Conservation (phyloP, 2,329 filamentous ascomycete species). For the Beauveria rudraprayagi region DNA sequence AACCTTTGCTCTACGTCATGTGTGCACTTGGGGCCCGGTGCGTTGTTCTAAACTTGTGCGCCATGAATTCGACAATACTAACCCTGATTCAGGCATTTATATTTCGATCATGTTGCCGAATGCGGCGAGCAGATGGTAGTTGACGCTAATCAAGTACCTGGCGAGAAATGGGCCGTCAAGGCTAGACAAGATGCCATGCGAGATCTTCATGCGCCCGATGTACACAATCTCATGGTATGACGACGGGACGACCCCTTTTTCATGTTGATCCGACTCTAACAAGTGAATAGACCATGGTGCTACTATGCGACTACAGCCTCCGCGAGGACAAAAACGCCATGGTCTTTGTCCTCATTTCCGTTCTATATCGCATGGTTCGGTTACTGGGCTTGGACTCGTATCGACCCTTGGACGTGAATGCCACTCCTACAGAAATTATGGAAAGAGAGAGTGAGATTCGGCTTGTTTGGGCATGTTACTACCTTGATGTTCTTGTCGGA, state of each 20-base stretch:
- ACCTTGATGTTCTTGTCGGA: constrained; percentile 16
- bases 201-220: constrained; percentile 15
- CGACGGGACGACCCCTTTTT: neutral
- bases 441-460: constrained; percentile 16
- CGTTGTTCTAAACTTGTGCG: neutral
- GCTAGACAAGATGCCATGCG: constrained; percentile 15
- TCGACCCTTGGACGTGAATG: constrained; percentile 1
- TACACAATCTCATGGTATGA: constrained; percentile 18
- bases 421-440: constrained; percentile 9
- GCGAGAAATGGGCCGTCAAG: constrained; percentile 16
- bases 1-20: constrained; percentile 18
- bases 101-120: constrained; percentile 13
- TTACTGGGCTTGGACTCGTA: constrained; percentile 16
- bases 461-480: constrained; percentile 20
- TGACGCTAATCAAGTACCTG: constrained; percentile 12
- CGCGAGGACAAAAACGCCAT: constrained; percentile 17
- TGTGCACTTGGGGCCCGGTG: constrained; percentile 20
- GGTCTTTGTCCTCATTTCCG: constrained; percentile 17
- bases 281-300: constrained; percentile 13
- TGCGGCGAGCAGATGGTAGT: neutral
- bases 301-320: constrained; percentile 18
- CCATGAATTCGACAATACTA: neutral
- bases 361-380: constrained; percentile 17
- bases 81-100: constrained; percentile 11
- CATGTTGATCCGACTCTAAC: constrained; percentile 16